A percentile compares a stretch with the other conserved stretches of the same genome.
Evolutionary conservation across 2,329 filamentous ascomycete species (phyloP).

Genomic region (Claviceps purpurea): DNA sequence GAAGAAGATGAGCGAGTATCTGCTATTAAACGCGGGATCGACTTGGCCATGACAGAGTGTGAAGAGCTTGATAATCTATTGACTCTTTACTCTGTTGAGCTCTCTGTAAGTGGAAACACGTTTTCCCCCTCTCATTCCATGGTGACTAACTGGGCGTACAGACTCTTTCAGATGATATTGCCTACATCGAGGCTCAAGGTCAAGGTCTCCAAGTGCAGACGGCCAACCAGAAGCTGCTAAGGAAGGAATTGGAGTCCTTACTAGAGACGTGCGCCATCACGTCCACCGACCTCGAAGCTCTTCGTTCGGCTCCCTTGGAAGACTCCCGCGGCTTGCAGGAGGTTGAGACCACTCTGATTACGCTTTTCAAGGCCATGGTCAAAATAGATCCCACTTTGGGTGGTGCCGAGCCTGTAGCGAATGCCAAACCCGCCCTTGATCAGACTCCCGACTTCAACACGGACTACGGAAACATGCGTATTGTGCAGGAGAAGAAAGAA

Average conservation of each 20-base stretch:
- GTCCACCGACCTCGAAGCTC: conserved; percentile 54
- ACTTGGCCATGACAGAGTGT: conserved; percentile 84
- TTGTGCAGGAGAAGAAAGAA: conserved; percentile 87
- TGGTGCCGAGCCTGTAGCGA: conserved; percentile 32
- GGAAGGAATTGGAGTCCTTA: conserved; percentile 78
- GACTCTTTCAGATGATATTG: conserved; percentile 90
- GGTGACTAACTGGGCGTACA: conserved; percentile 22
- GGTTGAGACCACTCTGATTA: conserved; percentile 64
- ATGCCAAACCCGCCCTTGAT: conserved; percentile 29
- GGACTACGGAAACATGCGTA: conserved; percentile 80
- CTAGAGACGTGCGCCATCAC: conserved; percentile 86
- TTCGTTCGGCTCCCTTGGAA: conserved; percentile 62
- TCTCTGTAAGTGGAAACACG: conserved; percentile 52
- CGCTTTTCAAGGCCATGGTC: conserved; percentile 81
- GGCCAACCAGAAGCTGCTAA: conserved; percentile 87
- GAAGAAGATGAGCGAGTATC: conserved; percentile 85
- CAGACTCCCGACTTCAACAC: conserved; percentile 45
- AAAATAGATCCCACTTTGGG: conserved; percentile 81
- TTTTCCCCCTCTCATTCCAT: not conserved
- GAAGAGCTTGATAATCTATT: conserved; percentile 91
- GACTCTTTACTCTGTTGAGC: conserved; percentile 86
- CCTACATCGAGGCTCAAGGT: conserved; percentile 93
- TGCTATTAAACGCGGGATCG: conserved; percentile 73
- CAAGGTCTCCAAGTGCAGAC: conserved; percentile 95
- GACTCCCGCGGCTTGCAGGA: conserved; percentile 57